A percentile compares a stretch with the other conserved stretches of the same genome.
Conservation (phyloP, 2,329 filamentous ascomycete species). For the Elsinoe necatrix region DNA sequence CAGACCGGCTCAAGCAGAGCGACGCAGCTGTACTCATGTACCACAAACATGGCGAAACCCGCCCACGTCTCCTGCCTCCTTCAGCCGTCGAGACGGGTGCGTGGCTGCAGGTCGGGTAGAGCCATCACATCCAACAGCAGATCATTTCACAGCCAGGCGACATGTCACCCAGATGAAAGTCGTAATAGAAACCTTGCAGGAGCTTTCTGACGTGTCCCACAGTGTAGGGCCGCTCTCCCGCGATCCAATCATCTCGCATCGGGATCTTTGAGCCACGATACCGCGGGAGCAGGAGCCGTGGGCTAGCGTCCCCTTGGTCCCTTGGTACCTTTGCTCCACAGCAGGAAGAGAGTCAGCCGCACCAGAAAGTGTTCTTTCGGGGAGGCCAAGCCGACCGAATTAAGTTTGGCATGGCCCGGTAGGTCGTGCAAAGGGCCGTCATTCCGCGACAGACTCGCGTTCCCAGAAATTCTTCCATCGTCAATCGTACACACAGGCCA, state of each 20-base stretch:
- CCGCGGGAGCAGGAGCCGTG: constrained; percentile 8
- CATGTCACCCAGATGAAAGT: constrained; percentile 6
- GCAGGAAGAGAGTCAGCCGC: background rate
- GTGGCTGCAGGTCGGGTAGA: constrained; percentile 1
- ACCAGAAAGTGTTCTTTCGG: background rate
- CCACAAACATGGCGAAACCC: background rate
- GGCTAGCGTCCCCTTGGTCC: constrained; percentile 4
- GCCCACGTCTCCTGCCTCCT: background rate
- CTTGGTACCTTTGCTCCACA: background rate
- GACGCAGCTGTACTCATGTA: background rate
- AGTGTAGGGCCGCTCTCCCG: constrained; percentile 5
- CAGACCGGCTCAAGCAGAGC: constrained; percentile 2
- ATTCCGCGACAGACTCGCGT: constrained; percentile 7
- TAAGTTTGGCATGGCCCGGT: constrained; percentile 6
- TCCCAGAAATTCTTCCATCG: constrained; percentile 2
- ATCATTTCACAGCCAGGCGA: background rate
- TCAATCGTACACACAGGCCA: constrained; percentile 14
- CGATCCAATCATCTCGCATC: constrained; percentile 12
- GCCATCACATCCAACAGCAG: background rate
- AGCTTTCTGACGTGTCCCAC: constrained; percentile 12
- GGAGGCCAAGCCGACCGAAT: background rate
- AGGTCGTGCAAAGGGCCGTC: constrained; percentile 10
- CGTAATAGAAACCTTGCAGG: background rate
- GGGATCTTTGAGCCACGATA: constrained; percentile 7
- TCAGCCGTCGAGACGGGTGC: background rate